Conservation (phyloP, 2,329 filamentous ascomycete species). For the Nemania bipapillata region DNA sequence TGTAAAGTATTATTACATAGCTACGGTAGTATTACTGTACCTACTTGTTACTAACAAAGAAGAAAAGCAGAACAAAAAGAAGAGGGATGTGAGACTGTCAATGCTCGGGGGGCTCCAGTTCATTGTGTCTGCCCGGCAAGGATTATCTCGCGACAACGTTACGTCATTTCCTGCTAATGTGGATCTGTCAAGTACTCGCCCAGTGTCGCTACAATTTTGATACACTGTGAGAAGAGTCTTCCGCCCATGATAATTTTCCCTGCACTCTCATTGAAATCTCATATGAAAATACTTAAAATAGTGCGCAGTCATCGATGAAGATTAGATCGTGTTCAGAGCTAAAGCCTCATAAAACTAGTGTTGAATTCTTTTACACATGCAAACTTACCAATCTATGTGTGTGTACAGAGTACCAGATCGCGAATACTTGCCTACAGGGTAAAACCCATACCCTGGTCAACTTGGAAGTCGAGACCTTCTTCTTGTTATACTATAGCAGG, state of each 20-base stretch:
- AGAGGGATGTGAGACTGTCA: constrained; percentile 18
- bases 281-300: not conserved
- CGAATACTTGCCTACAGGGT: not conserved
- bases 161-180: constrained; percentile 47
- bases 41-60: not conserved
- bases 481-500: not conserved
- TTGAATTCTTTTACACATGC: not conserved
- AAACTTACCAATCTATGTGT: not conserved
- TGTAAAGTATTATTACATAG: not conserved
- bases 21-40: not conserved
- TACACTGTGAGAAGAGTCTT: constrained; percentile 24
- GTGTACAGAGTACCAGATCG: too few species aligned
- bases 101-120: constrained; percentile 17
- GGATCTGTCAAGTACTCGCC: constrained; percentile 40
- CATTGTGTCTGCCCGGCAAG: constrained; percentile 22
- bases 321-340: not conserved
- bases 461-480: not conserved
- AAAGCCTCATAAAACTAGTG: not conserved
- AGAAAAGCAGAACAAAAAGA: not conserved
- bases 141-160: constrained; percentile 44
- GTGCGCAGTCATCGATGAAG: not conserved
- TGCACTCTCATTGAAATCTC: not conserved
- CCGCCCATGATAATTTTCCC: constrained; percentile 8
- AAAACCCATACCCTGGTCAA: not conserved
- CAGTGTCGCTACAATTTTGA: constrained; percentile 35